Evolutionary conservation across 306 rosid genomes (phyloP).

Genomic region (Alnus glutinosa): DNA sequence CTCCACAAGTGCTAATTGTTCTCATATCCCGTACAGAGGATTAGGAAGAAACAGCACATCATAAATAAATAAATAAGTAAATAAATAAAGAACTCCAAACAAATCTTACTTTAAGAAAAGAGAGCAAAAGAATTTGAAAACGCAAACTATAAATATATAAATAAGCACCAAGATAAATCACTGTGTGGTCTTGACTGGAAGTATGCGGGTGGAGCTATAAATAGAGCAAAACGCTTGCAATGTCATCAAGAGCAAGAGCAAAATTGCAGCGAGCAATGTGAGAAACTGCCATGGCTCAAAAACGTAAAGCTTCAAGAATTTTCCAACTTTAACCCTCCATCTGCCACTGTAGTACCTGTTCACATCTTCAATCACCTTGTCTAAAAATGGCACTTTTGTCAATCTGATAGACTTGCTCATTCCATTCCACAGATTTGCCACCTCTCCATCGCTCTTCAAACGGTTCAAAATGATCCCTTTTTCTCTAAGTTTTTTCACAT

Average conservation of each 20-base stretch:
- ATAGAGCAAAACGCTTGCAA: conserved; percentile 43
- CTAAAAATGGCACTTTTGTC: conserved; percentile 64
- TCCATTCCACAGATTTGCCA: conserved; percentile 62
- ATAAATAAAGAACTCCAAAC: no score
- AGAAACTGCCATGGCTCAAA: conserved; percentile 66
- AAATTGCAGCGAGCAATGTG: conserved; percentile 52
- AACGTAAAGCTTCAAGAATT: conserved; percentile 48
- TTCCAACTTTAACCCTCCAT: conserved; percentile 57
- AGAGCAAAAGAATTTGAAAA: no score
- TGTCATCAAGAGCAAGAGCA: conserved; percentile 53
- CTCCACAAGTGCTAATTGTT: no score
- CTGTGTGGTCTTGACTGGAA: not conserved
- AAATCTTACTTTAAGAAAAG: no score
- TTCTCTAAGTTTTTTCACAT: conserved; percentile 53
- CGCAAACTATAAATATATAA: no score
- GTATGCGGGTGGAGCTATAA: conserved; percentile 32
- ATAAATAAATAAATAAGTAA: not conserved
- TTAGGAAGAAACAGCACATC: no score
- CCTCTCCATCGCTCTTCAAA: conserved; percentile 70
- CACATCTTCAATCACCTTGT: conserved; percentile 71
- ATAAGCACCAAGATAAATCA: no score
- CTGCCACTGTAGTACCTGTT: conserved; percentile 60
- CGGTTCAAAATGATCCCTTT: conserved; percentile 59
- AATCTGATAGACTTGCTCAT: conserved; percentile 68
- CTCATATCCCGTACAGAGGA: no score